phyloP scores from a whole-genome alignment of 2,329 filamentous ascomycete genomes.

The Leptographium procerum region DNA sequence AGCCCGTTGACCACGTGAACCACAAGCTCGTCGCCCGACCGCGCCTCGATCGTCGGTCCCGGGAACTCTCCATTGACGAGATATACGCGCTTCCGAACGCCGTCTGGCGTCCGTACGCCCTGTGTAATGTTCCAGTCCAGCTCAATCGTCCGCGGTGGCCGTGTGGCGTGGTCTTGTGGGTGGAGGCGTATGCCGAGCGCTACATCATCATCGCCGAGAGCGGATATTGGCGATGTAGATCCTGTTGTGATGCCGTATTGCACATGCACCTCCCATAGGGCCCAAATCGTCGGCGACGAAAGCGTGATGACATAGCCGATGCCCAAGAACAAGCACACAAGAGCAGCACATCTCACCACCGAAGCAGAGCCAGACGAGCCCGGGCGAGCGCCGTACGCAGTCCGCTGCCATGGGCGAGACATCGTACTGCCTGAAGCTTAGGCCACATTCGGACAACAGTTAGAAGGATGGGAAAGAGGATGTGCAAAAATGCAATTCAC shows the following conservation, averaged over 20 bases:
- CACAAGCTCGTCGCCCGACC: constrained; percentile 30
- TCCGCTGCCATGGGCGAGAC: background rate
- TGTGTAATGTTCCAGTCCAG: background rate
- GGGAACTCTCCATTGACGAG: constrained; percentile 23
- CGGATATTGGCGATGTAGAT: background rate
- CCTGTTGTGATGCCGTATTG: background rate
- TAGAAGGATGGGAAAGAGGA: background rate
- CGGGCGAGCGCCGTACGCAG: too few relatives aligned
- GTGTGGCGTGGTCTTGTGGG: background rate
- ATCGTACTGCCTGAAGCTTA: background rate
- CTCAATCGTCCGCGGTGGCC: background rate
- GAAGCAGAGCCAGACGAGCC: background rate
- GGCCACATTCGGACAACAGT: background rate
- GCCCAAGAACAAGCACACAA: background rate
- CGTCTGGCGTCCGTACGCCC: background rate
- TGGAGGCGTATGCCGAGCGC: background rate
- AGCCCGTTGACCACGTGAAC: constrained; percentile 31
- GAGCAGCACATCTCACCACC: background rate
- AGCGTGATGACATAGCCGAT: background rate
- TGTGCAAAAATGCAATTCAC: too few relatives aligned
- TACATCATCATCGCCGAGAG: background rate
- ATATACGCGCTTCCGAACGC: background rate
- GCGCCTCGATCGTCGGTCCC: constrained; percentile 34
- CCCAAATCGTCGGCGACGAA: background rate
- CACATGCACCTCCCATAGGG: background rate